Evolutionary conservation across 2,329 filamentous ascomycete species (phyloP).

Genomic region (Pseudogymnoascus sp.): DNA sequence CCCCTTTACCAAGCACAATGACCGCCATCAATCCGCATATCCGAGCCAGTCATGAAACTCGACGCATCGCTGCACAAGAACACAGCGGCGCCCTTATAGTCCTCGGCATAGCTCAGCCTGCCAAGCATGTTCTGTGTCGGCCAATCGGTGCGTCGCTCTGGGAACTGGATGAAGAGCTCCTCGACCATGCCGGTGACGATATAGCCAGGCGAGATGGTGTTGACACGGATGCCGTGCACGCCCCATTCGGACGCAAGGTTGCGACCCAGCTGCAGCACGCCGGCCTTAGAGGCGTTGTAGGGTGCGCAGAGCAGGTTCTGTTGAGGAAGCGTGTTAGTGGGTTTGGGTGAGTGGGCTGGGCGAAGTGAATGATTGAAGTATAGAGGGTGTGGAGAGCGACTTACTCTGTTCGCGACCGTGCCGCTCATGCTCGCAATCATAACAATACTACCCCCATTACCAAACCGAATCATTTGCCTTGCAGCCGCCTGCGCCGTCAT

Average conservation of each 20-base stretch:
- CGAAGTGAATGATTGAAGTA: constrained; percentile 15
- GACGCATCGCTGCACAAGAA: constrained; percentile 41
- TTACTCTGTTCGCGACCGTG: constrained; percentile 14
- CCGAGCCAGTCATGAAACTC: constrained; percentile 46
- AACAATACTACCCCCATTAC: constrained; percentile 40
- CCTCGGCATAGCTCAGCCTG: constrained; percentile 37
- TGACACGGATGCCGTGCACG: constrained; percentile 50
- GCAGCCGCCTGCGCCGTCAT: constrained; percentile 63
- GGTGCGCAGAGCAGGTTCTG: constrained; percentile 53
- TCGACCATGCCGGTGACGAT: constrained; percentile 53
- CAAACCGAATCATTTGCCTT: constrained; percentile 40
- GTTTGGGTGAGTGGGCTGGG: neutral
- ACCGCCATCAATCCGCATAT: constrained; percentile 45
- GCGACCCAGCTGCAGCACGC: constrained; percentile 48
- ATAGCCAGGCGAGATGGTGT: constrained; percentile 54
- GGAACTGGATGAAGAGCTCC: constrained; percentile 42
- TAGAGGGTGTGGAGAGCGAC: constrained; percentile 42
- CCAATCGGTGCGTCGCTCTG: constrained; percentile 36
- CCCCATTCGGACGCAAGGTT: constrained; percentile 56
- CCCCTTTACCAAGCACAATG: constrained; percentile 41
- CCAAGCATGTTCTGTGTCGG: constrained; percentile 55
- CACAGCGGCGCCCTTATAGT: constrained; percentile 39
- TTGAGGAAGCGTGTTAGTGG: constrained; percentile 13
- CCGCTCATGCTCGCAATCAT: constrained; percentile 42
- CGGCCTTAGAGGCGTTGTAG: constrained; percentile 54